Evolutionary conservation across 2,329 filamentous ascomycete species (phyloP), one percentile per base, ranked within the genome.

Genomic region (Colletotrichum euphorbiae): DNA sequence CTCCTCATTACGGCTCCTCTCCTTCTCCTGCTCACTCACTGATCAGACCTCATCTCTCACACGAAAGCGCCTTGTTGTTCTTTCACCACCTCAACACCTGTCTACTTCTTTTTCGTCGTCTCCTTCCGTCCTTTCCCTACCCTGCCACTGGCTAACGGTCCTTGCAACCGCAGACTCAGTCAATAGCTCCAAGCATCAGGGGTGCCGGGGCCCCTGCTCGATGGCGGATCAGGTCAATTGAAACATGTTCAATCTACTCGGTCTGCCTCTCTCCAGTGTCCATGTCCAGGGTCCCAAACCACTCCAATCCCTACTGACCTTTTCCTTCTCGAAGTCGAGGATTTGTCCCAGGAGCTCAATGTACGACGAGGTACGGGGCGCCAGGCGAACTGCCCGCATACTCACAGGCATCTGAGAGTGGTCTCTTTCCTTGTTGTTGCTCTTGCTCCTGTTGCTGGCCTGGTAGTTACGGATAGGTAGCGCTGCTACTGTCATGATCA

Each of bases 181-280:
- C 13, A 38, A 15, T 2, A 12, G 36, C 36, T 31, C 33, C 33
- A 12, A 54, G 33, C 19, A 65, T 46, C 36, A 21, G 31, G 38
- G 54, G 21, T 51, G 48, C 52, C 40, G 38, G 52, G 40, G 46
- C 17, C 54, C 61, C 61, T 52, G 52, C 55, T 42, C 28, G 33
- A 59, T 15, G 24, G 65, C 61, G 46, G 54, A 65, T 64, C 54
- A 48, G 43, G 61, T 57, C 52, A 54, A 65, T 65, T 65, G 61
- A 68, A 68, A 68, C 61, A 68, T 68, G 54, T 58, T 65, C 52
- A 65, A 68, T 46, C 61, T 61, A 68, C 54, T 45, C 21, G 45
- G 45, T 52, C 48, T 64, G 46, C 6, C 28, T 6, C 12, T 42
- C 21, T 48, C 54, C 48, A 56, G 11, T 42, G 21, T 48, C 54